Evolutionary conservation across 2,329 filamentous ascomycete species (phyloP), one percentile per base, ranked within the genome.

Genomic region (Penicillium sp.): DNA sequence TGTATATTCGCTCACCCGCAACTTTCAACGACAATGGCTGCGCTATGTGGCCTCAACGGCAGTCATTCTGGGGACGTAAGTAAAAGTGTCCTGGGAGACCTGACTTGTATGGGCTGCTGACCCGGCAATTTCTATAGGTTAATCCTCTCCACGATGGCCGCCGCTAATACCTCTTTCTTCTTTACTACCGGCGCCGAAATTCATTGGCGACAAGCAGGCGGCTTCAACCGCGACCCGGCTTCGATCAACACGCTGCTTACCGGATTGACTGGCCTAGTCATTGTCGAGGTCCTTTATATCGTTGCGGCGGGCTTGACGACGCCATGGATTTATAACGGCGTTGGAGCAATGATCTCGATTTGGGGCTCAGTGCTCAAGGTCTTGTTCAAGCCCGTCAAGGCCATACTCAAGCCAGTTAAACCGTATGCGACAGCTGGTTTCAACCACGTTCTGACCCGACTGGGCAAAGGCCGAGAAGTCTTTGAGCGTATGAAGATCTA

Each of bases 171-270:
- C 50, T 74, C 71, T 36, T 73, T 75, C 50, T 75, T 70, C 51
- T 54, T 73, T 27, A 67, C 69, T 13, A 73, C 69, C 37, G 73
- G 73, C 7, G 71, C 73, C 31, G 73, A 75, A 59, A 74, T 75
- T 41, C 73, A 75, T 63, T 75, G 73, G 73, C 66, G 69, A 56
- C 72, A 74, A 53, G 69, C 71, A 41, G 68, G 65, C 33, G 64
- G 66, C 33, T 73, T 74, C 59, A 70, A 71, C 44, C 62, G 66
- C 52, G 71, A 74, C 55, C 70, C 73, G 2, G 72, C 72, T 7
- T 71, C 72, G 24, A 66, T 74, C 37, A 65, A 69, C 9, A 75
- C 73, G 3, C 59, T 75, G 0, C 60, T 74, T 14, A 68, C 71
- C 7, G 73, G 73, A 0, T 58, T 75, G 54, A 70, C 72, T 4